Conservation (phyloP, 805 yeast genomes). For the Wickerhamomyces strasburgensis region DNA sequence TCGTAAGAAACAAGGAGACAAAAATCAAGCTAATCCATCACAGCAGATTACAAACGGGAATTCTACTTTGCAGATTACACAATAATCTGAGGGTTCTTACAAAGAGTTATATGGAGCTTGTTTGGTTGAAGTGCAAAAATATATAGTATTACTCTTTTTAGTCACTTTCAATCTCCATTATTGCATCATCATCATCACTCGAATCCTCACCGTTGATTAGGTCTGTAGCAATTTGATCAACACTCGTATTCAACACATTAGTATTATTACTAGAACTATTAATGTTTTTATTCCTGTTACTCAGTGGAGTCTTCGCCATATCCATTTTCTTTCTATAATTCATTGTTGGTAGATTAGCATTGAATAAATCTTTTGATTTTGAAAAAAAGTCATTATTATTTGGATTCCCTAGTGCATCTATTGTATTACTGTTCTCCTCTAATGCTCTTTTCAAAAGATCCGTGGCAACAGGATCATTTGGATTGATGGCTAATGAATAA, state of each 20-base stretch:
- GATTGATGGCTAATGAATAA: slow-evolving; percentile 70
- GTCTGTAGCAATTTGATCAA: slow-evolving; percentile 25
- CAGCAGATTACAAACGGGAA: no score
- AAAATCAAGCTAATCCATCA: no score
- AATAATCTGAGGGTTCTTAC: no score
- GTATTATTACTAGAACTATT: slow-evolving; percentile 1
- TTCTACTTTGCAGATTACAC: no score
- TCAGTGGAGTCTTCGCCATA: slow-evolving; percentile 22
- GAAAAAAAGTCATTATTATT: slow-evolving; percentile 24
- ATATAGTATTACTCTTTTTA: no score
- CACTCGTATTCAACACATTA: slow-evolving; percentile 15
- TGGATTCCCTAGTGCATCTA: slow-evolving; percentile 1
- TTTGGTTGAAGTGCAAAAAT: no score
- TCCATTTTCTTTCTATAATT: slow-evolving; percentile 17
- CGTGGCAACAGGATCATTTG: slow-evolving; percentile 78
- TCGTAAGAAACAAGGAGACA: no score
- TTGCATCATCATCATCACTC: slow-evolving; percentile 37
- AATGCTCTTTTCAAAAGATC: slow-evolving; percentile 79
- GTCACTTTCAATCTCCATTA: slow-evolving; percentile 60
- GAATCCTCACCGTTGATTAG: slow-evolving; percentile 27
- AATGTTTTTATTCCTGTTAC: slow-evolving; percentile 22
- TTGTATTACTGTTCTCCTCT: slow-evolving; percentile 42
- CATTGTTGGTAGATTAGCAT: slow-evolving; percentile 25
- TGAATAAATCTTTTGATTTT: slow-evolving; percentile 23
- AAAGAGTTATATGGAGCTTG: no score